Base-by-base conservation (phyloP, 345 rosid species). In the Populus tremula region DNA sequence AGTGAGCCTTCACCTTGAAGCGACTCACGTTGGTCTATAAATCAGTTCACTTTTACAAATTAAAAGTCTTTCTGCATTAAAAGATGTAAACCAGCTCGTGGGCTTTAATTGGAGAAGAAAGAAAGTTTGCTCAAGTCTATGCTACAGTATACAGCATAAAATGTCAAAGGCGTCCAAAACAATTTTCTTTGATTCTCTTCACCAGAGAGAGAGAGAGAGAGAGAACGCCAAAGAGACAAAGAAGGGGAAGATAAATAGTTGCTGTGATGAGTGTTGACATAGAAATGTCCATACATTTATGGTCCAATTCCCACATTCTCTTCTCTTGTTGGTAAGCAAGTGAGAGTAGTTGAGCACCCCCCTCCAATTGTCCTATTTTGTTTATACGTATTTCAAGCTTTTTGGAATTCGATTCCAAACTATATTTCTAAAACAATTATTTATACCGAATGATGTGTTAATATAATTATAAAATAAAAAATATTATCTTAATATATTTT, bases 341-440 rank as follows among this genome's bases (percentile, higher is more conserved):
- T 90, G 92, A 87, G 91, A 87, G 91, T 91, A 83, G 96, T 88
- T 92, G 93, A 89, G 87, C 88, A 70, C 45, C 92, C 76, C 86
- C 77, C 85, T 81, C 86, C 84, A 76, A 77, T 10, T 43, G 47
- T 77, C 84, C 73, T 79, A 25, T 69, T 12, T 13, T 38, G 6
- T 71, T 27, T 65, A 47, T 33, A 4, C 79, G 29, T 36, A 38
- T 73, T 56, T 62, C 49, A 73, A 33, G 36, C 36, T 33, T 33
- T 33, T 4, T 33, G 36, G 36, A 33, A 33, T 33, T 33, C 0
- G 36, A 33, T 33, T 33, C 36, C 36, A 4, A 33, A 33, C 36
- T 33, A 33, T 33, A 33, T 33, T 33, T 33, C 36, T 33, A 33
- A 33, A 33, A 33, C 36, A 33, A 33, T 33, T 33, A 33, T 33